phyloP scores from a whole-genome alignment of 1,284 basidiomycete genomes.

The Sporisorium graminicola region DNA sequence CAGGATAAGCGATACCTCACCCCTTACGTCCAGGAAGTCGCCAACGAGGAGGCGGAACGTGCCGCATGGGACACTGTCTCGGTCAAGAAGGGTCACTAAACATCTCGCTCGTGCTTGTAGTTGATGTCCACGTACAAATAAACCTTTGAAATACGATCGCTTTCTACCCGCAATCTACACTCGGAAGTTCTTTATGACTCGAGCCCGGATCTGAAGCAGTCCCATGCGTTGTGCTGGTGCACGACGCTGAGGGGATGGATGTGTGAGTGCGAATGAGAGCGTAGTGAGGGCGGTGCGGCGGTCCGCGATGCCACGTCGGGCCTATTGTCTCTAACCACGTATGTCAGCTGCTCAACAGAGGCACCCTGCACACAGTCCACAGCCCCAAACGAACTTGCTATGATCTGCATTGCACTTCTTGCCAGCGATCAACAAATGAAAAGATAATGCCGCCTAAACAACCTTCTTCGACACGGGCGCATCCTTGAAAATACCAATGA shows the following conservation, averaged over 20 bases:
- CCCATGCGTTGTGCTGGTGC: not conserved
- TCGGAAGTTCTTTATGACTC: not conserved
- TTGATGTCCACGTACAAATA: not conserved
- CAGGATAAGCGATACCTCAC: constrained; percentile 93
- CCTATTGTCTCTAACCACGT: no score
- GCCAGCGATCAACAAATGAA: not conserved
- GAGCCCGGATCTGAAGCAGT: not conserved
- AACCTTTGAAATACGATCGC: not conserved
- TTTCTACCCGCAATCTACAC: not conserved
- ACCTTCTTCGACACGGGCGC: constrained; percentile 2
- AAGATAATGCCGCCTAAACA: not conserved
- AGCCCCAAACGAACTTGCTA: not conserved
- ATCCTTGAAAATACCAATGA: constrained; percentile 60
- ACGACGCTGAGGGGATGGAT: not conserved
- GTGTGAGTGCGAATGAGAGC: no score
- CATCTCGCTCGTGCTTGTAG: not conserved
- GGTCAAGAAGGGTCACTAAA: constrained; percentile 62
- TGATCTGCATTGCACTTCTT: not conserved
- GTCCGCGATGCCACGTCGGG: no score
- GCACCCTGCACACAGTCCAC: no score
- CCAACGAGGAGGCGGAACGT: constrained; percentile 84
- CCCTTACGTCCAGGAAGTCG: constrained; percentile 82
- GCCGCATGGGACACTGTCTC: constrained; percentile 81
- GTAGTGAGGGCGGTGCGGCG: no score
- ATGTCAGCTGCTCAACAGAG: no score